Evolutionary conservation across 2,329 filamentous ascomycete genomes (phyloP).

Genomic region (Arthroderma uncinatum): DNA sequence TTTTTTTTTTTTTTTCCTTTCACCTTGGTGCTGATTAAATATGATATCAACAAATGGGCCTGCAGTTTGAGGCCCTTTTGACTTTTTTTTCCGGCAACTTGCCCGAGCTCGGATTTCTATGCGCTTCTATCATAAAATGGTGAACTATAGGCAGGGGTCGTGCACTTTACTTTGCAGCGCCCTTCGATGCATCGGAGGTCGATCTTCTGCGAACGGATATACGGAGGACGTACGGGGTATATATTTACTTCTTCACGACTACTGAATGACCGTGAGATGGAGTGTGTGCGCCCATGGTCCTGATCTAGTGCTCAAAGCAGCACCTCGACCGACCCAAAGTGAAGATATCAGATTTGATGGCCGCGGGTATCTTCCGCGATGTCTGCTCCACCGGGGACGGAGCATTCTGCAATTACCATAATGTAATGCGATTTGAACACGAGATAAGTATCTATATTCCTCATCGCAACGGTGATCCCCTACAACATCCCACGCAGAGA

Average conservation of each 20-base stretch:
- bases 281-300: neutral
- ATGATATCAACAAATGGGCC: neutral
- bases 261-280: too few relatives aligned
- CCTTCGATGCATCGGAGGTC: neutral
- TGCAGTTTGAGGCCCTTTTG: neutral
- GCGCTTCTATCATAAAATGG: neutral
- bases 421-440: too few relatives aligned
- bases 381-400: too few relatives aligned
- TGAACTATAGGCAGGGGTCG: neutral
- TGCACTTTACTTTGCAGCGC: neutral
- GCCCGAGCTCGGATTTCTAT: neutral
- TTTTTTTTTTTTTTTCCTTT: neutral
- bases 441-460: too few relatives aligned
- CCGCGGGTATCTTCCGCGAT: too few relatives aligned
- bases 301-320: too few relatives aligned
- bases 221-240: neutral
- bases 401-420: too few relatives aligned
- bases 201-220: conserved; percentile 1
- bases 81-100: neutral
- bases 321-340: too few relatives aligned
- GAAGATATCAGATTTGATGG: too few relatives aligned
- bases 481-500: too few relatives aligned
- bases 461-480: too few relatives aligned
- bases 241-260: neutral
- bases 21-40: too few relatives aligned